Evolutionary conservation across 257 asterid species (phyloP), one percentile per base, ranked within the genome.

Genomic region (Nyctanthes arbortristis): DNA sequence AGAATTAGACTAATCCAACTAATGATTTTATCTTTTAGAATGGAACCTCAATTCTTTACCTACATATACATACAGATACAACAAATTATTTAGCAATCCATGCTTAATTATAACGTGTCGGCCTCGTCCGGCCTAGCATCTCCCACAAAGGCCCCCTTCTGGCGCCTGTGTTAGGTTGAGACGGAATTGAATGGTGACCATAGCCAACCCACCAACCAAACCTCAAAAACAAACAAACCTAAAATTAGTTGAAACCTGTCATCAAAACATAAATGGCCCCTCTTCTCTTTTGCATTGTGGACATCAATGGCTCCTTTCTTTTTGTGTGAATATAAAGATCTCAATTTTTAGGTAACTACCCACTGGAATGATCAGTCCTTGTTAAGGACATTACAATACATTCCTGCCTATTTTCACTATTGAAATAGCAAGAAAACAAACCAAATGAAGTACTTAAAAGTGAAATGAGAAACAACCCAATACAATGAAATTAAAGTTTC

Each of bases 201-300:
- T 16, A 28, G 59, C 8, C n/a, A n/a, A n/a, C n/a, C n/a, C n/a
- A n/a, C n/a, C 59, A 20, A 52, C 3, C 59, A 52, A 49, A 52
- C 52, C 72, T 63, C 31, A 78, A 68, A 83, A 76, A 62, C 78
- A 74, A 74, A 66, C 81, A 68, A 60, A 64, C 60, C 11, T 22
- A 61, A 67, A 16, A 36, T 65, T 60, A 49, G 31, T 63, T 61
- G 58, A 57, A 34, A 70, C 66, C 66, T 68, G 69, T 57, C 30
- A n/a, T 25, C 61, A 47, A 10, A 45, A 47, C 59, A 62, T 52
- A 37, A 67, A 70, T 69, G 84, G 81, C 58, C 83, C 83, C 77
- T 66, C 11, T 11, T n/a, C 27, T 7, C 25, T 49, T 14, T 49
- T 49, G 58, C n/a, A 49, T n/a, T 47, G 56, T 18, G 25, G 27